Conservation (phyloP, 345 rosid genomes). For the Dipteronia sinensis region DNA sequence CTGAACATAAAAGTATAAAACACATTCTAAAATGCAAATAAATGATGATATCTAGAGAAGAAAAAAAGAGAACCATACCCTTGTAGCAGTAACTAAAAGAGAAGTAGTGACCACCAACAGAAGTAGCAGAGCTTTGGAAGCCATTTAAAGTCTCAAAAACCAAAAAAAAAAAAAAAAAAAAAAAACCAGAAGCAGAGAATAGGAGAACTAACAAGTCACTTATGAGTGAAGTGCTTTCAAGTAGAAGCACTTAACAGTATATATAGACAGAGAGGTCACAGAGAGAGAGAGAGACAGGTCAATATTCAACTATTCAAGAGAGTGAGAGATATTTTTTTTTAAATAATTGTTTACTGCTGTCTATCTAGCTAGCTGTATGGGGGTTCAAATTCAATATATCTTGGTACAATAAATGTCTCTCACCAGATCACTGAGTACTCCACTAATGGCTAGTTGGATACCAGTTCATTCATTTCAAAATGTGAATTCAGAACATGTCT, state of each 20-base stretch:
- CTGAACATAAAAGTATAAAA: no score
- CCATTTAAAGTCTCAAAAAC: constrained; percentile 30
- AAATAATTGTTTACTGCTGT: not conserved
- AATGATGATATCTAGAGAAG: not conserved
- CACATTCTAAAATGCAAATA: not conserved
- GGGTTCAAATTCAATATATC: not conserved
- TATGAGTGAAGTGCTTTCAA: not conserved
- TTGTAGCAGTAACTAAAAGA: constrained; percentile 31
- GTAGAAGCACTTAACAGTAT: not conserved
- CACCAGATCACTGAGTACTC: constrained; percentile 15
- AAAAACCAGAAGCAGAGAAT: not conserved
- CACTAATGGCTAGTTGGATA: constrained; percentile 7
- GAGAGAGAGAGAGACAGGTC: not conserved
- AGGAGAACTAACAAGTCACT: not conserved
- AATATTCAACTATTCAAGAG: no score
- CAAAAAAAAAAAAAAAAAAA: not conserved
- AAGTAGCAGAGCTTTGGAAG: constrained; percentile 29
- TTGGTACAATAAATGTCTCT: constrained; percentile 13
- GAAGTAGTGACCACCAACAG: constrained; percentile 29
- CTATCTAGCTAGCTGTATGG: not conserved
- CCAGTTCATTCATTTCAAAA: not conserved
- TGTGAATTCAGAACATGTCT: not conserved
- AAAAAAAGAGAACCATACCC: constrained; percentile 27
- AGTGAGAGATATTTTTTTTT: not conserved
- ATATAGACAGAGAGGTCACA: no score